Evolutionary conservation across 2,329 filamentous ascomycete genomes (phyloP).

Genomic region (Ophiostoma populinum): DNA sequence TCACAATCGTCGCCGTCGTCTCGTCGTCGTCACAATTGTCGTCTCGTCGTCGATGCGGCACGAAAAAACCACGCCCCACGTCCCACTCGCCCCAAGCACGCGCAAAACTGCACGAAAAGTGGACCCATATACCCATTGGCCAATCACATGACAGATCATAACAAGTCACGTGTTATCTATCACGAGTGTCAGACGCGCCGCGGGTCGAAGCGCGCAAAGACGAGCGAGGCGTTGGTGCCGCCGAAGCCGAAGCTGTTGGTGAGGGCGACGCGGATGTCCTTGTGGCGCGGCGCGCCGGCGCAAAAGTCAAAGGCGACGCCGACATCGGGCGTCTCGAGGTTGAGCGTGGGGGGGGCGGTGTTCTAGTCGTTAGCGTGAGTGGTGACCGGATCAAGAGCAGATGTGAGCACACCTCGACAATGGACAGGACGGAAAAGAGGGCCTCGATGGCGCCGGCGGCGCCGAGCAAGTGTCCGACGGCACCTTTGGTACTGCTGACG

Average conservation of each 20-base stretch:
- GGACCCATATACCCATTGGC: too few relatives aligned
- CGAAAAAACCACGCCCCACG: too few relatives aligned
- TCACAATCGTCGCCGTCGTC: too few relatives aligned
- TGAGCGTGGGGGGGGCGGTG: conserved; percentile 69
- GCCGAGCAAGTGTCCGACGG: conserved; percentile 78
- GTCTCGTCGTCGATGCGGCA: too few relatives aligned
- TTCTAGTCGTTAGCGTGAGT: conserved; percentile 33
- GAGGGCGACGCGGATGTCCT: conserved; percentile 53
- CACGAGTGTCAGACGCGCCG: too few relatives aligned
- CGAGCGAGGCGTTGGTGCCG: conserved; percentile 82
- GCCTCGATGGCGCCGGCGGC: conserved; percentile 85
- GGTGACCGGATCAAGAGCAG: background rate
- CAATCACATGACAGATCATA: too few relatives aligned
- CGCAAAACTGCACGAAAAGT: too few relatives aligned
- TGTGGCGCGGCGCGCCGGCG: conserved; percentile 51
- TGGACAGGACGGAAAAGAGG: conserved; percentile 63
- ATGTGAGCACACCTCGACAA: conserved; percentile 47
- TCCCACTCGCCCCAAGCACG: too few relatives aligned
- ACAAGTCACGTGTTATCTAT: too few relatives aligned
- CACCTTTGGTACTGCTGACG: conserved; percentile 86
- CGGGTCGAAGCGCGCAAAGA: conserved; percentile 44
- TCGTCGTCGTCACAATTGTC: too few relatives aligned
- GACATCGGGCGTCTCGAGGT: conserved; percentile 50
- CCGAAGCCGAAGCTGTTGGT: conserved; percentile 98
- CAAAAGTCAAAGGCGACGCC: conserved; percentile 76